A percentile compares a stretch with the other conserved stretches of the same genome.
These are phyloP conservation scores for Kwoniella dejecticola DNA, from an alignment of 768 basidiomycete genomes.

Conservation along the genomic window DNA sequence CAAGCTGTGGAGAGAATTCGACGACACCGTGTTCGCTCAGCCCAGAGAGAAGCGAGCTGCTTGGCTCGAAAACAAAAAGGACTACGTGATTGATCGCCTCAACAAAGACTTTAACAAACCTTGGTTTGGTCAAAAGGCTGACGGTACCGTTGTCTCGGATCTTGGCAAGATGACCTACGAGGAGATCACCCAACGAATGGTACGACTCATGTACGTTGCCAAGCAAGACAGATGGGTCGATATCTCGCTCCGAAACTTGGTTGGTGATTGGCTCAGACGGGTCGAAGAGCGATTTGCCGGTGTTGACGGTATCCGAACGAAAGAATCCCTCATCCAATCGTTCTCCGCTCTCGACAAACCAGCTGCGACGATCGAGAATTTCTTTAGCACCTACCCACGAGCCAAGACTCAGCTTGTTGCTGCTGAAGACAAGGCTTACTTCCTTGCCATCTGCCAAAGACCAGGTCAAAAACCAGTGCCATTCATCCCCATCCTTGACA, in stretches of 20 bases:
- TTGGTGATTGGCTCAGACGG: slow-evolving; percentile 95
- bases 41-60: slow-evolving; percentile 90
- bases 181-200: slow-evolving; percentile 87
- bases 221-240: slow-evolving; percentile 95
- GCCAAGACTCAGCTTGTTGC: slow-evolving; percentile 84
- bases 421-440: slow-evolving; percentile 90
- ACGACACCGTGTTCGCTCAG: slow-evolving; percentile 90
- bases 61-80: slow-evolving; percentile 84
- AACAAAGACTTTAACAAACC: slow-evolving; percentile 92
- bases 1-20: slow-evolving; percentile 98
- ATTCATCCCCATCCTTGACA: slow-evolving; percentile 94
- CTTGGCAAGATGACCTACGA: slow-evolving; percentile 98
- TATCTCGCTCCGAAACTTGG: slow-evolving; percentile 81
- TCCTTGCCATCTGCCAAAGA: slow-evolving; percentile 92
- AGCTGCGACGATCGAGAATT: slow-evolving; percentile 64
- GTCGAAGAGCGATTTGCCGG: slow-evolving; percentile 94
- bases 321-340: slow-evolving; percentile 82
- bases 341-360: slow-evolving; percentile 83
- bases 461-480: slow-evolving; percentile 98
- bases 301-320: slow-evolving; percentile 71
- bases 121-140: slow-evolving; percentile 90
- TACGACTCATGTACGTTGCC: slow-evolving; percentile 88
- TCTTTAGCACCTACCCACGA: slow-evolving; percentile 81
- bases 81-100: slow-evolving; percentile 85
- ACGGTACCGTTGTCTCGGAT: slow-evolving; percentile 77